phyloP scores from a whole-genome alignment of 371 early-diverging fungal genomes.

The Rhizomucor miehei region DNA sequence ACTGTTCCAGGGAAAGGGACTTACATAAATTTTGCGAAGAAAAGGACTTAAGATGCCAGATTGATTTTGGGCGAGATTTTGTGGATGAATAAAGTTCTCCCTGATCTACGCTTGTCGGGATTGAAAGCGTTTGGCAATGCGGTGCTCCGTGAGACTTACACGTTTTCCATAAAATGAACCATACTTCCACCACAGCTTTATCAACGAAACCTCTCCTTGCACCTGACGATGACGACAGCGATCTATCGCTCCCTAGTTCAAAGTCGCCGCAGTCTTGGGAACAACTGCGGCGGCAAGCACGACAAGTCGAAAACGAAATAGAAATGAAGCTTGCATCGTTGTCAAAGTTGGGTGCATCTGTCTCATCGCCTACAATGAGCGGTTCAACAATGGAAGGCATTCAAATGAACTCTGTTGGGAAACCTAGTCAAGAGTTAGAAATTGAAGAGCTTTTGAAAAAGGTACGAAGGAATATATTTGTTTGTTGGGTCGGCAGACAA shows the following conservation, averaged over 20 bases:
- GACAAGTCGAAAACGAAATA: slow-evolving; percentile 66
- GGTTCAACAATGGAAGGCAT: neutral
- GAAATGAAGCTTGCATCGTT: slow-evolving; percentile 53
- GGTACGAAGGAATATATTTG: slow-evolving; percentile 24
- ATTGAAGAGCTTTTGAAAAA: slow-evolving; percentile 57
- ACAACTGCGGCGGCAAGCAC: slow-evolving; percentile 61
- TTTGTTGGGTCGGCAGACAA: too few relatives aligned
- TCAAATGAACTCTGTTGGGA: slow-evolving; percentile 16
- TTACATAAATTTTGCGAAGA: too few relatives aligned
- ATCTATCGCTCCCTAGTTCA: slow-evolving; percentile 11
- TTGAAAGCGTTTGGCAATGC: too few relatives aligned
- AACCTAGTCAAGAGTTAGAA: slow-evolving; percentile 50
- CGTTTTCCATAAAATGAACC: too few relatives aligned
- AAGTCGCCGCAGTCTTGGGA: slow-evolving; percentile 56
- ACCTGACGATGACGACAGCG: slow-evolving; percentile 15
- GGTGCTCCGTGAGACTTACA: too few relatives aligned
- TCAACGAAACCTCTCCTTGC: slow-evolving; percentile 6
- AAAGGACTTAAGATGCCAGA: too few relatives aligned
- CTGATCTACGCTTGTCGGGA: too few relatives aligned
- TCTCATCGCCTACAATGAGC: slow-evolving; percentile 2
- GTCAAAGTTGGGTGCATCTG: slow-evolving; percentile 36
- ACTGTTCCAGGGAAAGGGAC: too few relatives aligned
- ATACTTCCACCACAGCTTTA: too few relatives aligned
- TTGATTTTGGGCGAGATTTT: too few relatives aligned
- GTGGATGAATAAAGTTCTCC: too few relatives aligned